Evolutionary conservation across 805 yeast species (phyloP).

Genomic region (Suhomyces emberorum): DNA sequence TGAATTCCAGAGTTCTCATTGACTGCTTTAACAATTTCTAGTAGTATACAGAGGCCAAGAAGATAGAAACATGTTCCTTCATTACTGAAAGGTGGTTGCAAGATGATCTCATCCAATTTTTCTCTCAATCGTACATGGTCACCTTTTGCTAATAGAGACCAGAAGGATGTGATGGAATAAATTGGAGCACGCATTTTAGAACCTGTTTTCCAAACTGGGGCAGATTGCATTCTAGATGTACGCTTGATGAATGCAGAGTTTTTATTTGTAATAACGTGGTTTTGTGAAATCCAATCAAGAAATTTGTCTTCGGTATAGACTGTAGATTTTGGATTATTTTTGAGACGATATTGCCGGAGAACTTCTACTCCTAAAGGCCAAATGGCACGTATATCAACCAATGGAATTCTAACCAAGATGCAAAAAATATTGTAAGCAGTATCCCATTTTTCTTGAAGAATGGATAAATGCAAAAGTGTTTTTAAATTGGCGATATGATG

Average conservation of each 20-base stretch:
- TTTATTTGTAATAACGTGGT: constrained; percentile 15
- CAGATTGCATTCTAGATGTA: constrained; percentile 11
- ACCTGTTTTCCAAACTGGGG: constrained; percentile 41
- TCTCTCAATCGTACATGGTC: constrained; percentile 33
- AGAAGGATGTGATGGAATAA: constrained; percentile 38
- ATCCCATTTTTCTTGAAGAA: constrained; percentile 51
- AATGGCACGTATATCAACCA: constrained; percentile 50
- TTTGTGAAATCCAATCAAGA: constrained; percentile 36
- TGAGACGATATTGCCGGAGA: constrained; percentile 17
- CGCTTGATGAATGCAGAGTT: constrained; percentile 8
- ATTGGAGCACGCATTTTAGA: constrained; percentile 39
- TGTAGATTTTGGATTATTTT: neutral
- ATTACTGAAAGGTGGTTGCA: constrained; percentile 40
- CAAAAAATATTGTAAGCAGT: constrained; percentile 52
- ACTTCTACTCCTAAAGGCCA: constrained; percentile 69
- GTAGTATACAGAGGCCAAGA: constrained; percentile 26
- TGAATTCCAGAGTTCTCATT: constrained; percentile 2
- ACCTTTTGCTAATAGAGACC: constrained; percentile 39
- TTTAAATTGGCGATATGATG: constrained; percentile 36
- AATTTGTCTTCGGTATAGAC: constrained; percentile 27
- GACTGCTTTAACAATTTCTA: constrained; percentile 20
- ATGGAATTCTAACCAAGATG: constrained; percentile 45
- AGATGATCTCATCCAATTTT: constrained; percentile 32
- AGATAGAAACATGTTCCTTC: constrained; percentile 43
- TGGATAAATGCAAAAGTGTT: constrained; percentile 46